phyloP scores from a whole-genome alignment of 2,329 filamentous ascomycete species.

The Ophiocordyceps camponoti-floridani region DNA sequence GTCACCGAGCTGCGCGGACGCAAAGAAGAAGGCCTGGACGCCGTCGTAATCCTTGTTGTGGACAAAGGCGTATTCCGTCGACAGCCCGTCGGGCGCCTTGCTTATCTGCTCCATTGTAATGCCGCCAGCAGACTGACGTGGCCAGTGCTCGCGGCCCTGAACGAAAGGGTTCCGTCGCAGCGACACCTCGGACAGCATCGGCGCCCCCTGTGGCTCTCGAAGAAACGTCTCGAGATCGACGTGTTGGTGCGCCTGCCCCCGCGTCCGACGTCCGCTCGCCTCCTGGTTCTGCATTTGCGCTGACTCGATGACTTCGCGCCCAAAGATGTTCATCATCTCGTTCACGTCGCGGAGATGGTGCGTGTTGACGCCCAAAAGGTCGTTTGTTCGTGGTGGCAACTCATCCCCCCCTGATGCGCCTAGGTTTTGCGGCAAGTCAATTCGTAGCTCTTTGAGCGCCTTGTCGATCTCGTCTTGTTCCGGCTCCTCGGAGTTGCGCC shows the following conservation, averaged over 20 bases:
- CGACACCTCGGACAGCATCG: constrained; percentile 52
- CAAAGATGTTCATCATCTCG: constrained; percentile 61
- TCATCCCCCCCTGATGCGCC: constrained; percentile 1
- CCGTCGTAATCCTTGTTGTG: constrained; percentile 59
- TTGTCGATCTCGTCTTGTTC: constrained; percentile 37
- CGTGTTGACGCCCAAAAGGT: constrained; percentile 34
- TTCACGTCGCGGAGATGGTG: constrained; percentile 71
- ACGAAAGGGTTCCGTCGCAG: constrained; percentile 68
- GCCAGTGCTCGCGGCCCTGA: constrained; percentile 78
- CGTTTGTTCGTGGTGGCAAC: constrained; percentile 13
- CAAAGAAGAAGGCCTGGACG: constrained; percentile 60
- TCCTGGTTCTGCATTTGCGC: constrained; percentile 30
- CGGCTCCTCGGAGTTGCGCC: constrained; percentile 13
- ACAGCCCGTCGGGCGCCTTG: constrained; percentile 29
- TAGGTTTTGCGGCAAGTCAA: constrained; percentile 8
- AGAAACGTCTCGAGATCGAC: constrained; percentile 40
- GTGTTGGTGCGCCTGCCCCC: constrained; percentile 23
- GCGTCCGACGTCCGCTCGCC: constrained; percentile 17
- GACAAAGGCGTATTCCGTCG: constrained; percentile 55
- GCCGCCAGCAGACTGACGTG: constrained; percentile 58
- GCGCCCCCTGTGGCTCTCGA: constrained; percentile 32
- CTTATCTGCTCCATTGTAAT: constrained; percentile 55
- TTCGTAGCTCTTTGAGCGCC: constrained; percentile 30
- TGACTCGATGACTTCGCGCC: constrained; percentile 36
- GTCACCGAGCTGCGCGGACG: constrained; percentile 66